Evolutionary conservation across 2,329 filamentous ascomycete genomes (phyloP), one percentile per base, ranked within the genome.

Genomic region (Cladosporium phlei): DNA sequence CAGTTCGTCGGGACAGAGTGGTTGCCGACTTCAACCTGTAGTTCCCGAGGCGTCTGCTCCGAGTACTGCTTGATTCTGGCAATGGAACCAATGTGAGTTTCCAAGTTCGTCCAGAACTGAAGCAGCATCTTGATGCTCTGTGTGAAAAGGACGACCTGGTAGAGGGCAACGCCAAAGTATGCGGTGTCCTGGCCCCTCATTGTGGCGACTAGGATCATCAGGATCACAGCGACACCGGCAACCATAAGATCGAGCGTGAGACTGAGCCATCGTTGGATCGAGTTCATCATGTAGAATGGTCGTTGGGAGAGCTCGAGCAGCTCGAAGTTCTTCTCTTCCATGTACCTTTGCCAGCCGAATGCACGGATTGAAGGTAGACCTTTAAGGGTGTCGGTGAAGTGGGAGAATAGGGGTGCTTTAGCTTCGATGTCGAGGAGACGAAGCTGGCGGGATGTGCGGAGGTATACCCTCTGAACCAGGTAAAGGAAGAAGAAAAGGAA

Each of bases 81-180:
- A 7, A 82, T 70, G 8, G 77, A 77, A 6, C 78, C 78, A 34
- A 82, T 71, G 28, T 73, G 71, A 0, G 77, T 81, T 53, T 82
- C 79, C 12, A 82, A 63, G 32, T 70, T 68, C 0, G 78, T 80
- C 77, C 77, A 82, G 35, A 69, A 71, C 0, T 68, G 59, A 6
- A 78, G 66, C n/a, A 78, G 59, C 8, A 72, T 58, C 47, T 73
- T 74, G 48, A 80, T 66, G 42, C 67, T 71, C 33, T 73, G 67
- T 33, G 72, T 77, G 59, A 80, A 77, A 17, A 69, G 61, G 20
- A 80, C 71, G 27, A 79, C 68, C 46, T 77, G 77, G 19, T 77
- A 60, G 10, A 80, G 59, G 0, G 75, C 75, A 6, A 79, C 67
- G 48, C 76, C 77, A 5, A 78, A 68, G 35, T 70, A 72, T 19